A percentile compares a stretch with the other conserved stretches of the same genome.
Conservation (phyloP, 176 grass and related monocot genomes). For the Phragmites australis region DNA sequence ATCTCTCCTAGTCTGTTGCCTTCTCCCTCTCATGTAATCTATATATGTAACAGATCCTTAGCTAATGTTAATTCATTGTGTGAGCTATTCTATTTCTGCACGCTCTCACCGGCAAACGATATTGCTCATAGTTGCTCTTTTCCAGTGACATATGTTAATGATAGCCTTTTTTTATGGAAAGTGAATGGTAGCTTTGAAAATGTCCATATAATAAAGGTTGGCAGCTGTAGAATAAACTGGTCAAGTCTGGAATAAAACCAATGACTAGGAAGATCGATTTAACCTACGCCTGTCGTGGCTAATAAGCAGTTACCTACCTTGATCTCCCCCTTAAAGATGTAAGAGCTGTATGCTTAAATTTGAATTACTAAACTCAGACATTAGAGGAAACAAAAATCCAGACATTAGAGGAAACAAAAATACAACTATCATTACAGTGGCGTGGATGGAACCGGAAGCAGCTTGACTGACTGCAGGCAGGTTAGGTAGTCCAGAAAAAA, state of each 20-base stretch:
- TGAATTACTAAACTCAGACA: background rate
- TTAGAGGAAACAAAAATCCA: background rate
- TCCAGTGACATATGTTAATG: background rate
- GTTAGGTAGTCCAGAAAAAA: background rate
- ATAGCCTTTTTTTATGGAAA: too few species aligned
- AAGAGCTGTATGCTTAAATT: background rate
- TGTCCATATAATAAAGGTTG: background rate
- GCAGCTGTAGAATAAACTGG: background rate
- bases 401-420: background rate
- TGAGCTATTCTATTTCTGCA: too few species aligned
- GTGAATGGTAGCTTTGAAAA: background rate
- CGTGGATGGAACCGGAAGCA: background rate
- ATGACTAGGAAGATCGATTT: too few species aligned
- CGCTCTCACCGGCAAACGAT: background rate
- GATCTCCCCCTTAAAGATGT: background rate
- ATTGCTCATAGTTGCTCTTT: background rate
- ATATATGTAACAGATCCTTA: too few species aligned
- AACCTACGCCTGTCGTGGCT: background rate
- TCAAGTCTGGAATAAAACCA: background rate
- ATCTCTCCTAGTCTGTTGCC: too few species aligned
- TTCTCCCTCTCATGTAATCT: too few species aligned
- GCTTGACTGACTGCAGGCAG: background rate
- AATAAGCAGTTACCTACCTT: background rate
- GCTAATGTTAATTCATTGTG: too few species aligned
- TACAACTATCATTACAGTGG: background rate